Evolutionary conservation across 805 yeast species (phyloP).

Genomic region (Kodamaea fukazawae): DNA sequence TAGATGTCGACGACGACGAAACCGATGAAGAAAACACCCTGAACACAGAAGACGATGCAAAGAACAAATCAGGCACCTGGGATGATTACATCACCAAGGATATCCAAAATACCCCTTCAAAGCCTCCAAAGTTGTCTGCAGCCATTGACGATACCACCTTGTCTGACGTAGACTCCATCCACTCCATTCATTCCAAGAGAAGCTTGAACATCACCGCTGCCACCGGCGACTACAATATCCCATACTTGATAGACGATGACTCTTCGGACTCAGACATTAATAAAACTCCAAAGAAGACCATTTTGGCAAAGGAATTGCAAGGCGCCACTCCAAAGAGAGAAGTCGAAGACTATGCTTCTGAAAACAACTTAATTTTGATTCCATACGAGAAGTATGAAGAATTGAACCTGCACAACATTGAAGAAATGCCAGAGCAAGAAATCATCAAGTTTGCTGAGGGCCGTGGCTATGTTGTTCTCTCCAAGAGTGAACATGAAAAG

Average conservation of each 20-base stretch:
- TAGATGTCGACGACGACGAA: conserved; percentile 1
- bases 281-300: conserved; percentile 6
- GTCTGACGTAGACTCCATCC: conserved; percentile 14
- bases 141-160: conserved; percentile 7
- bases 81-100: conserved; percentile 36
- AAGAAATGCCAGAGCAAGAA: conserved; percentile 22
- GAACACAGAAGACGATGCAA: background rate
- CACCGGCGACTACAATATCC: conserved; percentile 20
- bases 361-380: conserved; percentile 30
- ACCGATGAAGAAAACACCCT: conserved; percentile 13
- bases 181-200: conserved; percentile 7
- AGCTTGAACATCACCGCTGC: conserved; percentile 15
- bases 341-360: conserved; percentile 33
- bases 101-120: conserved; percentile 21
- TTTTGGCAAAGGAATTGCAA: conserved; percentile 18
- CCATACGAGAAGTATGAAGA: conserved; percentile 32
- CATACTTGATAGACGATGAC: conserved; percentile 28
- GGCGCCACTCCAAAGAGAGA: conserved; percentile 16
- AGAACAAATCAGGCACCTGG: conserved; percentile 29
- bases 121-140: conserved; percentile 15
- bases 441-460: conserved; percentile 20
- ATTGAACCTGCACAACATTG: conserved; percentile 23
- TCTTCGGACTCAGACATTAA: conserved; percentile 21
- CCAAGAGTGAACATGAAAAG: conserved; percentile 24
- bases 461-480: conserved; percentile 29